Evolutionary conservation across 345 rosid genomes (phyloP).

Genomic region (Gossypium thurberi): DNA sequence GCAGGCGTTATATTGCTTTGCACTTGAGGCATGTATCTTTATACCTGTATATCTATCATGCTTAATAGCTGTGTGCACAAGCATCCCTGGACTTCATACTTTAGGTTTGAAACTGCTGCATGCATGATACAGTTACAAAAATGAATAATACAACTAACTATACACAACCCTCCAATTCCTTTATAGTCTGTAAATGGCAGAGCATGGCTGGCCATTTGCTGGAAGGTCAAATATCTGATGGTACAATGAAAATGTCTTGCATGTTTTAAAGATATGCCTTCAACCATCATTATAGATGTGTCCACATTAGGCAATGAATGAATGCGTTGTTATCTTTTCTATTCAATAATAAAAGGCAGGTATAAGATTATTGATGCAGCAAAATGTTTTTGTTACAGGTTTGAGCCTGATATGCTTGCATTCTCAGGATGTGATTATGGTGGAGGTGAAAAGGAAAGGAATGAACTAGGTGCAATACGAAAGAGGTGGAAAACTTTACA

Average conservation of each 20-base stretch:
- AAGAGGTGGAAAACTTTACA: conserved; percentile 98
- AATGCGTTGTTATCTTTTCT: background rate
- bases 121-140: background rate
- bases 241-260: background rate
- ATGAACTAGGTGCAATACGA: conserved; percentile 73
- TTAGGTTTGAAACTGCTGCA: conserved; percentile 7
- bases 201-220: background rate
- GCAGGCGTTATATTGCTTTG: conserved; percentile 82
- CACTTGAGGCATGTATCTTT: conserved; percentile 65
- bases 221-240: conserved; percentile 1
- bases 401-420: conserved; percentile 98
- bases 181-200: background rate
- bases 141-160: background rate
- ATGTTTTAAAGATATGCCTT: background rate
- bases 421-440: conserved; percentile 99
- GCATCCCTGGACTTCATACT: background rate
- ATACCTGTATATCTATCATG: conserved; percentile 11
- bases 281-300: conserved; percentile 5
- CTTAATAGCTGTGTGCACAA: background rate
- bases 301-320: background rate
- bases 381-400: conserved; percentile 47
- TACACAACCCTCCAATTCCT: background rate
- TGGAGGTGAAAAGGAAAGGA: conserved; percentile 87
- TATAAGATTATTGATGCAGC: conserved; percentile 20
- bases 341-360: background rate